phyloP scores from a whole-genome alignment of 2,329 filamentous ascomycete genomes.

The Cladosporium sp. region DNA sequence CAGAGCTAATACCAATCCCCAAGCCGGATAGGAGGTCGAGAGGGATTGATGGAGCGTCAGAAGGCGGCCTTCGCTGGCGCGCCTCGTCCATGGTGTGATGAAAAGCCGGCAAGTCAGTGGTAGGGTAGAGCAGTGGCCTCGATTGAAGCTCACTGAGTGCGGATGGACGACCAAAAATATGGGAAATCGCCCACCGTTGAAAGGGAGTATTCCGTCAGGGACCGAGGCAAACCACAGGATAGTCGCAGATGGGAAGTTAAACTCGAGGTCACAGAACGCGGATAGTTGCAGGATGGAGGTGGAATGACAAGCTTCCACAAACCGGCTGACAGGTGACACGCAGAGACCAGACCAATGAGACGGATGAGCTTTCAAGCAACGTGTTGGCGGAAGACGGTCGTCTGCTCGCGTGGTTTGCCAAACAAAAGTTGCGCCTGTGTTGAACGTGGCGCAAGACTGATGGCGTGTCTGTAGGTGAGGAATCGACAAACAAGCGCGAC shows the following conservation, averaged over 20 bases:
- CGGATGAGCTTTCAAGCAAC: not conserved
- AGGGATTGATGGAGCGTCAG: not conserved
- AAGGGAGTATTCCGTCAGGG: not conserved
- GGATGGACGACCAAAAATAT: not conserved
- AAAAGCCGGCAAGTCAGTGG: not conserved
- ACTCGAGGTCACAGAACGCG: conserved; percentile 5
- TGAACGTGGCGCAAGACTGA: conserved; percentile 7
- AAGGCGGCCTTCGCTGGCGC: not conserved
- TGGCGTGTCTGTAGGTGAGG: not conserved
- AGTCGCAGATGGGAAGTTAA: not conserved
- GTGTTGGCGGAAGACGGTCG: not conserved
- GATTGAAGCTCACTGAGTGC: not conserved
- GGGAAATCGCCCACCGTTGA: not conserved
- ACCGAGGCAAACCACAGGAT: not conserved
- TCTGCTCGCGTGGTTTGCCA: not conserved
- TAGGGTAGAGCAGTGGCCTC: not conserved
- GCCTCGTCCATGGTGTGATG: not conserved
- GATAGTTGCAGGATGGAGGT: conserved; percentile 11
- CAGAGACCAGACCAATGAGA: not conserved
- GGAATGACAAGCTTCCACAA: conserved; percentile 7
- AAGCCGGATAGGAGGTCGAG: not conserved
- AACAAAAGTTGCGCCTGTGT: not conserved
- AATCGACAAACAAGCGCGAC: not conserved
- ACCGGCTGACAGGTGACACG: conserved; percentile 7
- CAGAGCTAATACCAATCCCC: conserved; percentile 6